These are phyloP conservation scores for Leishmania guyanensis DNA, from an alignment of 208 protist species.

Conservation along the genomic window DNA sequence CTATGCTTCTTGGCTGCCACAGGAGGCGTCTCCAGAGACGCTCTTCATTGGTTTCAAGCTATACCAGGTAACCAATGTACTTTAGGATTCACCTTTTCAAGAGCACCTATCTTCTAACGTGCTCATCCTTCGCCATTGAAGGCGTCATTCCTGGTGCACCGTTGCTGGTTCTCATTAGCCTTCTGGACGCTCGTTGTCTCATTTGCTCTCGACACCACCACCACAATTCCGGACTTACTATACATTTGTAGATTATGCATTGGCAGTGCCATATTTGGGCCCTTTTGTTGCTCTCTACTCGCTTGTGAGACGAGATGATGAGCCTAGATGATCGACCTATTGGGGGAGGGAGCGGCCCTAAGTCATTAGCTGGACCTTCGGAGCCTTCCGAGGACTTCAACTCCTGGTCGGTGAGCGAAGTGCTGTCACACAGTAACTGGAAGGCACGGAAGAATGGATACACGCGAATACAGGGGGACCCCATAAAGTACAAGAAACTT, in stretches of 20 bases:
- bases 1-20: neutral
- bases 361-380: conserved; percentile 21
- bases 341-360: conserved; percentile 27
- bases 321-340: conserved; percentile 49
- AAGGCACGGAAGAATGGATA: conserved; percentile 75
- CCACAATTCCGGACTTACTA: neutral
- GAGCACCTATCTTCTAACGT: neutral
- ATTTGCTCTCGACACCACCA: neutral
- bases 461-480: conserved; percentile 44
- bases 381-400: conserved; percentile 56
- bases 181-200: neutral
- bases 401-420: conserved; percentile 39
- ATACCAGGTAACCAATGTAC: neutral
- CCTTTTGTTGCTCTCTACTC: conserved; percentile 3
- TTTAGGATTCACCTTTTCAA: neutral
- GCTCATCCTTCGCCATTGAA: neutral
- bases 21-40: neutral
- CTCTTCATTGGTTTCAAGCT: neutral
- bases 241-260: neutral
- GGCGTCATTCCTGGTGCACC: no score
- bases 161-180: neutral
- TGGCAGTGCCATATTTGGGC: neutral
- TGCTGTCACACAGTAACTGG: conserved; percentile 74
- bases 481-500: conserved; percentile 26
- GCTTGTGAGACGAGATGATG: conserved; percentile 20